Conservation (phyloP, 2,329 filamentous ascomycete species). For the Plenodomus lindquistii region DNA sequence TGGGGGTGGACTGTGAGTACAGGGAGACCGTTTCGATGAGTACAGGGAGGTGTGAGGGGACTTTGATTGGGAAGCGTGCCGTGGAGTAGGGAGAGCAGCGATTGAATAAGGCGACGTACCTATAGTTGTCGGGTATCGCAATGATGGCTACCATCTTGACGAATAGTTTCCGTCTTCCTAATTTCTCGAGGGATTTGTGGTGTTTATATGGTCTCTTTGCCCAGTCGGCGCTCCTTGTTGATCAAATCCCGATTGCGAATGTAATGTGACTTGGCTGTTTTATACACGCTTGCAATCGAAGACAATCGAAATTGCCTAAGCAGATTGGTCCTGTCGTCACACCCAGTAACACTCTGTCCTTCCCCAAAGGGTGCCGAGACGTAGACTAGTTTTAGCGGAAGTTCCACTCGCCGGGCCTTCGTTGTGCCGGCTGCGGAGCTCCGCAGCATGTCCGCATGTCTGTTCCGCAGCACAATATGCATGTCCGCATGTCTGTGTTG, state of each 20-base stretch:
- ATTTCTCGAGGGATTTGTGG: not conserved
- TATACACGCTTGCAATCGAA: not conserved
- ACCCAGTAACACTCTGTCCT: not conserved
- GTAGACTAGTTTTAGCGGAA: slow-evolving; percentile 33
- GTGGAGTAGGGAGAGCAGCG: not conserved
- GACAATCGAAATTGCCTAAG: not conserved
- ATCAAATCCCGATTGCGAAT: not conserved
- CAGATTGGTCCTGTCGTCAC: too few species aligned
- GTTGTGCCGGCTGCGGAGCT: not conserved
- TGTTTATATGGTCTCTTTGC: not conserved
- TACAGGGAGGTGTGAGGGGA: not conserved
- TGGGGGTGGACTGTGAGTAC: slow-evolving; percentile 9
- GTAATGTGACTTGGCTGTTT: not conserved
- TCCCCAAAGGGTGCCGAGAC: not conserved
- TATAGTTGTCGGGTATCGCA: slow-evolving; percentile 32
- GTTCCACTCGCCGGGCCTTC: not conserved
- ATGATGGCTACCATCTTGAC: slow-evolving; percentile 20
- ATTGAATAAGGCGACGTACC: slow-evolving; percentile 26
- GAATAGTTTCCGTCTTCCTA: slow-evolving; percentile 11
- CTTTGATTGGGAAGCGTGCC: not conserved
- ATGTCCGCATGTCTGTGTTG: too few species aligned
- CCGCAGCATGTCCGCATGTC: too few species aligned
- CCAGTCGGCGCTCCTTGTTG: not conserved
- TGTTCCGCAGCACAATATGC: too few species aligned
- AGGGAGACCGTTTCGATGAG: not conserved